Percentiles rank a stretch among this genome's conserved stretches.
Evolutionary conservation across 148 eudicot species (phyloP).

Genomic region (Chenopodium quinoa): DNA sequence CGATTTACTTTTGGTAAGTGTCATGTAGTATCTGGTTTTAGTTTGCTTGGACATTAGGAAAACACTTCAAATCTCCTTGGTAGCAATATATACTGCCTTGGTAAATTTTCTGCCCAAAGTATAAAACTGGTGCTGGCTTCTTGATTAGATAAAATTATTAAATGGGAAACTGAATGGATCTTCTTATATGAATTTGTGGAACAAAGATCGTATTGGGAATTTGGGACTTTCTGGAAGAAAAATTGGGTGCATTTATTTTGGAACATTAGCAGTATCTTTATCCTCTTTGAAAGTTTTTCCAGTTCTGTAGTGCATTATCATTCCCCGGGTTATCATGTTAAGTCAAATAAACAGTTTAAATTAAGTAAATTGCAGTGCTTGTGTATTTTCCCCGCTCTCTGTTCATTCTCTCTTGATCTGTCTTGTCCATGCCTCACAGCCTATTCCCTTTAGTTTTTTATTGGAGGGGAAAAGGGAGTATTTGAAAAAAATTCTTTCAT

Average conservation of each 20-base stretch:
- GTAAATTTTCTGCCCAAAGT: neutral
- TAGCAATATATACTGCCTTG: neutral
- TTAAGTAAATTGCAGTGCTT: neutral
- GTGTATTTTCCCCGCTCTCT: neutral
- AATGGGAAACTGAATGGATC: neutral
- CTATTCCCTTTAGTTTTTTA: neutral
- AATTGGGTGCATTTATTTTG: neutral
- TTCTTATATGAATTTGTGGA: neutral
- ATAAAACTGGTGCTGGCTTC: neutral
- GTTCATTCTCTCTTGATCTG: neutral
- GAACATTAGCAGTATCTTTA: neutral
- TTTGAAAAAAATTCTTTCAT: too few species aligned
- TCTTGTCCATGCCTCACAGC: neutral
- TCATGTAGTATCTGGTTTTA: neutral
- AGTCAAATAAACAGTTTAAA: neutral
- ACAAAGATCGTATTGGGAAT: neutral
- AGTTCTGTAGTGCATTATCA: neutral
- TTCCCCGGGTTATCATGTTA: neutral
- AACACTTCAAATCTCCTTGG: neutral
- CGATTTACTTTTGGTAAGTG: slow-evolving; percentile 79
- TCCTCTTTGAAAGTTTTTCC: neutral
- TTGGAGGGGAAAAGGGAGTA: neutral
- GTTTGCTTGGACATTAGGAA: neutral
- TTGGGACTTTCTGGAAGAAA: neutral
- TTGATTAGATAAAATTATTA: neutral